phyloP scores from a whole-genome alignment of 768 basidiomycete species.

The Strobilomyces echinocephalus region DNA sequence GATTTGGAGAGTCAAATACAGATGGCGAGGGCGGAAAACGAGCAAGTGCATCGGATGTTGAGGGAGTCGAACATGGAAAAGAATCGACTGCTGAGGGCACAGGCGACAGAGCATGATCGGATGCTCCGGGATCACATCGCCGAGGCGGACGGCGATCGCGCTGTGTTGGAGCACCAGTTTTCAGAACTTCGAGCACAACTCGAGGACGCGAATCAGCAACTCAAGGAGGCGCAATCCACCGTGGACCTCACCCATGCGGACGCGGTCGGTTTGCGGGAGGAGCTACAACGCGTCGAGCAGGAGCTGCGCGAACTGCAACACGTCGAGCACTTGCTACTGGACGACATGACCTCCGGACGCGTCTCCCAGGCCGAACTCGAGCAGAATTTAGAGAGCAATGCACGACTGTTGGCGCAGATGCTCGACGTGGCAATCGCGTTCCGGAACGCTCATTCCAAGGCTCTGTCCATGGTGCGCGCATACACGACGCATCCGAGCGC shows the following conservation, averaged over 20 bases:
- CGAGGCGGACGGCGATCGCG: constrained; percentile 91
- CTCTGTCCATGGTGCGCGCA: constrained; percentile 55
- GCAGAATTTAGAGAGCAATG: constrained; percentile 58
- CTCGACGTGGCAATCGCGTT: constrained; percentile 77
- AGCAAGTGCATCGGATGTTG: constrained; percentile 58
- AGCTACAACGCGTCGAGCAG: constrained; percentile 64
- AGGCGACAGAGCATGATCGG: constrained; percentile 65
- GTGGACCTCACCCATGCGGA: constrained; percentile 65
- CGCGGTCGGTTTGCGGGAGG: constrained; percentile 63
- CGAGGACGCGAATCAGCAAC: constrained; percentile 55
- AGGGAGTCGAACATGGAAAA: constrained; percentile 70
- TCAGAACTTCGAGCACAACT: constrained; percentile 62
- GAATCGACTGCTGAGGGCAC: constrained; percentile 66
- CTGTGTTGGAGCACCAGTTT: constrained; percentile 86
- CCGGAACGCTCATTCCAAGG: constrained; percentile 71
- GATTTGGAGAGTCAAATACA: constrained; percentile 73
- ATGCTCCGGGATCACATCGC: constrained; percentile 82
- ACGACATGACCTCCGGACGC: constrained; percentile 68
- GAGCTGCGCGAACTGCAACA: constrained; percentile 66
- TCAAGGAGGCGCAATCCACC: constrained; percentile 59
- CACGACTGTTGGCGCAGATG: constrained; percentile 74
- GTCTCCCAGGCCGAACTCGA: constrained; percentile 66
- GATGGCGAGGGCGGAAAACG: constrained; percentile 65
- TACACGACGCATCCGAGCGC: constrained; percentile 50
- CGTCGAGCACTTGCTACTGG: constrained; percentile 63